Conservation (phyloP, 2,329 filamentous ascomycete species). For the Septoria petroselini region DNA sequence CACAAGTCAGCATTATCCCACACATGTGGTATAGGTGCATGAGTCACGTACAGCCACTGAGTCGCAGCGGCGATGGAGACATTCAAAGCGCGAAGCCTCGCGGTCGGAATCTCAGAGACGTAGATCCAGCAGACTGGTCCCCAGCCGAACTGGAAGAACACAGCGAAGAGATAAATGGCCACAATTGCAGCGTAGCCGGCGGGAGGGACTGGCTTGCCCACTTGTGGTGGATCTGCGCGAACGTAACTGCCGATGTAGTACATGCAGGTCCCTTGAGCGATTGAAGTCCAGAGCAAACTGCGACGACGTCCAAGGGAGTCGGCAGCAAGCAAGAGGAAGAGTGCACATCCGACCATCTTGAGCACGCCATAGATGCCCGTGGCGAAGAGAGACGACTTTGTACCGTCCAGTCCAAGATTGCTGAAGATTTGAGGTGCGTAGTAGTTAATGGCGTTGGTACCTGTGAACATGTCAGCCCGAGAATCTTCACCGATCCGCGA, state of each 20-base stretch:
- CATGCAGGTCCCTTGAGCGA: slow-evolving; percentile 58
- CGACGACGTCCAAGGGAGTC: slow-evolving; percentile 69
- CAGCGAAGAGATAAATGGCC: slow-evolving; percentile 70
- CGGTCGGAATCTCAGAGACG: slow-evolving; percentile 64
- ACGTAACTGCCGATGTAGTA: slow-evolving; percentile 71
- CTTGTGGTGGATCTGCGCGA: slow-evolving; percentile 57
- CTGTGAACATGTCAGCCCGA: not conserved
- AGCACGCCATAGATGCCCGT: slow-evolving; percentile 72
- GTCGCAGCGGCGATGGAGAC: slow-evolving; percentile 66
- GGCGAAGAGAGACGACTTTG: slow-evolving; percentile 62
- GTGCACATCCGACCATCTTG: slow-evolving; percentile 62
- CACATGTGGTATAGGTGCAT: not conserved
- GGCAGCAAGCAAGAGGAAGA: slow-evolving; percentile 67
- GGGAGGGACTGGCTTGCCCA: slow-evolving; percentile 54
- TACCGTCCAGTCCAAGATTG: slow-evolving; percentile 59
- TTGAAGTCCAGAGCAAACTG: slow-evolving; percentile 45
- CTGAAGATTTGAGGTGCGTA: slow-evolving; percentile 64
- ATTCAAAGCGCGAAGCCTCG: slow-evolving; percentile 63
- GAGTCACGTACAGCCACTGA: slow-evolving; percentile 42
- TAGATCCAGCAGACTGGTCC: slow-evolving; percentile 72
- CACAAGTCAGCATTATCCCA: not conserved
- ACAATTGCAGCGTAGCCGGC: slow-evolving; percentile 69
- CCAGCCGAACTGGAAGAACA: slow-evolving; percentile 64
- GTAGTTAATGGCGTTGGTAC: slow-evolving; percentile 59
- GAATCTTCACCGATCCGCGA: not conserved